Evolutionary conservation across 257 asterid species (phyloP), one percentile per base, ranked within the genome.

Genomic region (Plantago major): DNA sequence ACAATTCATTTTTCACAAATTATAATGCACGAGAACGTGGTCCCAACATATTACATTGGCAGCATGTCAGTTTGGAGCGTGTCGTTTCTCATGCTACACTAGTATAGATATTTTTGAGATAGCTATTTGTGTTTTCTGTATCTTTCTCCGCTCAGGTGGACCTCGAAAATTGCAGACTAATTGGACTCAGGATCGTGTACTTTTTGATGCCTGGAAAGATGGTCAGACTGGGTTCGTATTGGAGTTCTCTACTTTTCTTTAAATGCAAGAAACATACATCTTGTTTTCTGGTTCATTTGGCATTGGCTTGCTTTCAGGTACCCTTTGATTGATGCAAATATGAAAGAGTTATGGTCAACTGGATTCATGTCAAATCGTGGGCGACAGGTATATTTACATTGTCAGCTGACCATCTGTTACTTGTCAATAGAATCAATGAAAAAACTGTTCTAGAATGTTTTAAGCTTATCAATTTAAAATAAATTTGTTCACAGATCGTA

Each of bases 281-380:
- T 33, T 33, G 6, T 2, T 33, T 33, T 33, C 46, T 55, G 60
- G 14, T 55, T 61, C 48, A 66, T 56, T 45, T 18, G 30, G 8
- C 37, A 51, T 15, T 54, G 40, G 52, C 17, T 10, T 7, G 13
- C 10, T 42, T 46, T 55, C 73, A 92, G 98, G 93, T 92, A 89
- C 70, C 98, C 98, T 63, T 78, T 92, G 16, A 56, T 92, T 38
- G 98, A 92, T 83, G 97, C 97, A 63, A 89, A 85, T 71, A 92
- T 92, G 99, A 86, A 71, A 73, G 99, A 92, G 69, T 71, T 92
- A 55, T 72, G 63, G 44, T 52, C 85, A 9, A 89, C 99, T 4
- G 99, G 99, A 51, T 92, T 89, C 89, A 92, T 92, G 97, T 92
- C 99, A 9, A 92, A 92, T 78, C 94, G 99, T 66, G 97, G 97